A percentile compares a stretch with the other conserved stretches of the same genome.
phyloP scores from a whole-genome alignment of 805 yeast species.

The Jamesozyma hellenica region DNA sequence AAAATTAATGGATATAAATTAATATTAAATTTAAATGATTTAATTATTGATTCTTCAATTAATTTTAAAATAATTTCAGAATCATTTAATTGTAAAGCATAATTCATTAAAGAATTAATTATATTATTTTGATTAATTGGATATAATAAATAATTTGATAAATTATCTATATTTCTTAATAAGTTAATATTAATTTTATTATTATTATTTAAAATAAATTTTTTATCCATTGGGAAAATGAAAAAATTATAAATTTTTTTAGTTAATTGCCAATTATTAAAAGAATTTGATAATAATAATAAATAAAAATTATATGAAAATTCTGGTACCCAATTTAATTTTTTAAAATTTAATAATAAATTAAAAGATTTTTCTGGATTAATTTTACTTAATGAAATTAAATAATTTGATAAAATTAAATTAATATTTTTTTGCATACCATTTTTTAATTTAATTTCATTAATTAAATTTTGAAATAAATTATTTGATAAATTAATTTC shows the following conservation, averaged over 20 bases:
- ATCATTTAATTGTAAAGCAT: constrained; percentile 24
- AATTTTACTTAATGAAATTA: constrained; percentile 31
- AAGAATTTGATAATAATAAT: constrained; percentile 28
- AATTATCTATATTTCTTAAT: background rate
- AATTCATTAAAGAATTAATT: constrained; percentile 20
- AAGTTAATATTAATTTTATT: background rate
- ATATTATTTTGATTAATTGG: constrained; percentile 20
- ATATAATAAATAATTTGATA: constrained; percentile 17
- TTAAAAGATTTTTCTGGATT: constrained; percentile 29
- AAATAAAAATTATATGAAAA: constrained; percentile 33
- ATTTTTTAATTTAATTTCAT: constrained; percentile 31
- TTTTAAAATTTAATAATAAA: constrained; percentile 30
- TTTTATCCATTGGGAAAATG: constrained; percentile 29
- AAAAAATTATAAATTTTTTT: constrained; percentile 30
- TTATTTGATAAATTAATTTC: constrained; percentile 43
- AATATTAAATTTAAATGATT: constrained; percentile 24
- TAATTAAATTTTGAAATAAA: constrained; percentile 45
- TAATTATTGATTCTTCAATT: constrained; percentile 33
- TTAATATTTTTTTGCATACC: constrained; percentile 31
- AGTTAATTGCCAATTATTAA: constrained; percentile 27
- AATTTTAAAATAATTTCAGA: constrained; percentile 29
- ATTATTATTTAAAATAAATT: constrained; percentile 2
- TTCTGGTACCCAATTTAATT: constrained; percentile 34
- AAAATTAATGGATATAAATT: constrained; percentile 29
- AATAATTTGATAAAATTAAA: constrained; percentile 35